A percentile compares a stretch with the other conserved stretches of the same genome.
Evolutionary conservation across 305 asterid genomes (phyloP).

Genomic region (Solanum hybrid): DNA sequence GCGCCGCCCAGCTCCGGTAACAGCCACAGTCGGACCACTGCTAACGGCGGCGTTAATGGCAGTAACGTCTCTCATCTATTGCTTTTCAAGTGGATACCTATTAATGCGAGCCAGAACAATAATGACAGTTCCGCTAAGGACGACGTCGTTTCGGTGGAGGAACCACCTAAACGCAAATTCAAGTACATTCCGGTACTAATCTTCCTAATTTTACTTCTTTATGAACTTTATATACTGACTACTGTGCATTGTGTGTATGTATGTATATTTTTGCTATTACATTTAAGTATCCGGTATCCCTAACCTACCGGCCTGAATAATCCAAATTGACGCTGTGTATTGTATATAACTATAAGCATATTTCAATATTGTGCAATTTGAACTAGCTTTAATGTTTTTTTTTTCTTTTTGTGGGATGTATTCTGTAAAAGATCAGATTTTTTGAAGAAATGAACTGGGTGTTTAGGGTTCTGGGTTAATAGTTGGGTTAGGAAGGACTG

Average conservation of each 20-base stretch:
- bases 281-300: not conserved
- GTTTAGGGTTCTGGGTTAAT: not conserved
- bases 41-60: conserved; percentile 37
- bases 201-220: not conserved
- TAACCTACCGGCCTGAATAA: not conserved
- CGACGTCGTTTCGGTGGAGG: conserved; percentile 26
- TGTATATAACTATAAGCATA: not conserved
- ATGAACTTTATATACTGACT: not conserved
- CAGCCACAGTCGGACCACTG: conserved; percentile 11
- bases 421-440: not conserved
- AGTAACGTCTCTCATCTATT: conserved; percentile 54
- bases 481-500: not conserved
- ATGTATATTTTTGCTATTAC: not conserved
- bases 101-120: conserved; percentile 35
- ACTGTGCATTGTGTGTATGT: not conserved
- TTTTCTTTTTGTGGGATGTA: not conserved
- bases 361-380: not conserved
- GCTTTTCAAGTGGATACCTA: conserved; percentile 87
- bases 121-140: conserved; percentile 19
- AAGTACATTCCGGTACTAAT: conserved; percentile 82
- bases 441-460: not conserved
- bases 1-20: conserved; percentile 20
- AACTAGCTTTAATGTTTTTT: not conserved
- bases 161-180: conserved; percentile 59
- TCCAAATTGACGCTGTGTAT: not conserved